Conservation (phyloP, 1,284 basidiomycete genomes). For the Vanrija sp. region DNA sequence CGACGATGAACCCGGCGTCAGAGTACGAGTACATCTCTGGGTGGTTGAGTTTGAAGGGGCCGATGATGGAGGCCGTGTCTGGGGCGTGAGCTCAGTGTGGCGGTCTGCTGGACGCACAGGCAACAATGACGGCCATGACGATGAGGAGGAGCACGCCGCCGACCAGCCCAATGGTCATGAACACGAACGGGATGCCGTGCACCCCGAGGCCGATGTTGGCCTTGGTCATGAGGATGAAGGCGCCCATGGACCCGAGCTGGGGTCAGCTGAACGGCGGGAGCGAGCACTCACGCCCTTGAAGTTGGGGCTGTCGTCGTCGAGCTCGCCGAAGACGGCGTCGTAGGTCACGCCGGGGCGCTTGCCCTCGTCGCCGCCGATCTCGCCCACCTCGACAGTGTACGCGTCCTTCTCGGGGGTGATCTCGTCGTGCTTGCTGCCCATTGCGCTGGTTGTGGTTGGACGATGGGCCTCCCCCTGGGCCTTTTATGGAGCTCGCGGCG, state of each 20-base stretch:
- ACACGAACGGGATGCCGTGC: constrained; percentile 56
- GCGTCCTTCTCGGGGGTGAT: neutral
- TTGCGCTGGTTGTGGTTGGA: too few relatives aligned
- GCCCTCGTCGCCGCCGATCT: neutral
- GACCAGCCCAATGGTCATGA: constrained; percentile 56
- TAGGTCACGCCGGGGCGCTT: neutral
- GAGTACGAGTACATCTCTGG: constrained; percentile 25
- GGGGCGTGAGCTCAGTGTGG: neutral
- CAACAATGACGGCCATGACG: constrained; percentile 36
- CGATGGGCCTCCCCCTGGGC: too few relatives aligned
- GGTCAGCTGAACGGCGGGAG: neutral
- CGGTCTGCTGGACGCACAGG: constrained; percentile 23
- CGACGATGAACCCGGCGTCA: constrained; percentile 23
- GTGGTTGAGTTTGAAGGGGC: constrained; percentile 26
- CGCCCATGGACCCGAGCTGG: constrained; percentile 16
- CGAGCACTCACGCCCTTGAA: constrained; percentile 18
- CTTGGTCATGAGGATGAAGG: constrained; percentile 57
- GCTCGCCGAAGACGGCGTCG: constrained; percentile 27
- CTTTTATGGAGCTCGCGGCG: too few relatives aligned
- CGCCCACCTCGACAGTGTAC: neutral
- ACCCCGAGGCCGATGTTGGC: constrained; percentile 61
- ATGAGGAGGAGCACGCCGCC: constrained; percentile 56
- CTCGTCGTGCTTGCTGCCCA: neutral
- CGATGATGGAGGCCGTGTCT: constrained; percentile 21
- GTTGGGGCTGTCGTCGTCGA: constrained; percentile 22